phyloP scores from a whole-genome alignment of 208 protist species.

The Leptomonas seymouri region DNA sequence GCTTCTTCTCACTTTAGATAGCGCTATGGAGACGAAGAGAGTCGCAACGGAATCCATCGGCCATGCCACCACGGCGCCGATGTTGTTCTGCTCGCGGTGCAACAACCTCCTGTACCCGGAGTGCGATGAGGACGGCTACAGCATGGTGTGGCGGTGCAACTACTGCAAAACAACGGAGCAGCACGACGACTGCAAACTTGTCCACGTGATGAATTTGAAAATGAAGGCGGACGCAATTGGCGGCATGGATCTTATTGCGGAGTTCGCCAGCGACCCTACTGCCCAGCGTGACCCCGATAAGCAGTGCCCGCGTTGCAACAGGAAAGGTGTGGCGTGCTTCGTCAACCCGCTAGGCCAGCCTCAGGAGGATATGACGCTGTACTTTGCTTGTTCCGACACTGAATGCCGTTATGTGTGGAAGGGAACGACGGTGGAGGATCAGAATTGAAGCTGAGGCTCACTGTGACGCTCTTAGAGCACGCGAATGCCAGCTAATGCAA shows the following conservation, averaged over 20 bases:
- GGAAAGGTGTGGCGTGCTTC: conserved; percentile 83
- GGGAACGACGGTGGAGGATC: conserved; percentile 57
- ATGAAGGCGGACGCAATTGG: conserved; percentile 76
- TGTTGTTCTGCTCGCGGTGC: conserved; percentile 89
- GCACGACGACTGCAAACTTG: conserved; percentile 81
- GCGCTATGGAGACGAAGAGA: conserved; percentile 26
- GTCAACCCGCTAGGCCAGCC: conserved; percentile 89
- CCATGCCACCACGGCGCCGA: conserved; percentile 67
- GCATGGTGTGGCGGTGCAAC: conserved; percentile 86
- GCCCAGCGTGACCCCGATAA: conserved; percentile 84
- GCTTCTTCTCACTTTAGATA: neutral
- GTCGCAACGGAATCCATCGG: conserved; percentile 27
- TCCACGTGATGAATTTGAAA: conserved; percentile 90
- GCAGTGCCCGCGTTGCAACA: conserved; percentile 67
- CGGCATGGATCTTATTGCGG: conserved; percentile 80
- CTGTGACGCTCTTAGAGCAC: too few relatives aligned
- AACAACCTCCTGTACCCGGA: conserved; percentile 91
- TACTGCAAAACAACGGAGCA: conserved; percentile 83
- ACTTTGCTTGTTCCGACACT: conserved; percentile 87
- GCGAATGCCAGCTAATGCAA: too few relatives aligned
- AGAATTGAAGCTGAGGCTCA: conserved; percentile 19
- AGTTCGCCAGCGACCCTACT: conserved; percentile 90
- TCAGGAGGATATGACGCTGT: conserved; percentile 91
- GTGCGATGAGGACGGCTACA: conserved; percentile 46
- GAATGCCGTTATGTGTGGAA: conserved; percentile 88